Percentiles rank a stretch among this genome's conserved stretches.
phyloP scores from a whole-genome alignment of 2,329 filamentous ascomycete species.

The Alternaria ventricosa region DNA sequence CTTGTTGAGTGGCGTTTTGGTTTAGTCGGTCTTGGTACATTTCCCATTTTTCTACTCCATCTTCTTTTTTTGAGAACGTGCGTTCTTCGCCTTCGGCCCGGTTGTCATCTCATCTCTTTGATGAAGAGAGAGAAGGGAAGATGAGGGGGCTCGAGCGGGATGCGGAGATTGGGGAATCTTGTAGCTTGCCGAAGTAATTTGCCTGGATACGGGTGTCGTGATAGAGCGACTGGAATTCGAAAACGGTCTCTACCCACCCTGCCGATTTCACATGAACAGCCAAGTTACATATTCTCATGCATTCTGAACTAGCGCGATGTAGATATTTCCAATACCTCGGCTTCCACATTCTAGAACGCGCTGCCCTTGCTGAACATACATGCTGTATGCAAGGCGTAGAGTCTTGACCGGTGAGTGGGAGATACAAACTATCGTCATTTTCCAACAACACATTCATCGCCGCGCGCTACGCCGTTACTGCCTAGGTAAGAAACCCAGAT shows the following conservation, averaged over 20 bases:
- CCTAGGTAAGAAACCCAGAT: background rate
- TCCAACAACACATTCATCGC: background rate
- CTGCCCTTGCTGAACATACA: background rate
- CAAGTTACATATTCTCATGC: background rate
- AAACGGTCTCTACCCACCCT: too few species aligned
- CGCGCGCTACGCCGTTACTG: background rate
- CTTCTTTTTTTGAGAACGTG: background rate
- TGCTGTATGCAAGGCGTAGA: background rate
- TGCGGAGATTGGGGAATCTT: background rate
- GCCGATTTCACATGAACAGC: background rate
- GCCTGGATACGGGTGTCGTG: background rate
- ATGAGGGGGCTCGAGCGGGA: background rate
- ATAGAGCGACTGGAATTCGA: too few species aligned
- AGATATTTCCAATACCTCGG: background rate
- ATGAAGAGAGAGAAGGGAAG: too few species aligned
- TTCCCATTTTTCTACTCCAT: background rate
- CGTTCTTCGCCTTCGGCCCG: background rate
- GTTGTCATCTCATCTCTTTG: background rate
- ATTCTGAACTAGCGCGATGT: background rate
- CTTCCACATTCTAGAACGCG: background rate
- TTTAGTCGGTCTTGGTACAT: background rate
- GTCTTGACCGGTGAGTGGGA: background rate
- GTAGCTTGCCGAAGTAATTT: background rate
- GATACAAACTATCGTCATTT: background rate
- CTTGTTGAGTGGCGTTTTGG: background rate